Percentiles rank a stretch among this genome's conserved stretches.
phyloP scores from a whole-genome alignment of 768 basidiomycete genomes.

The Tulasnella sp. region DNA sequence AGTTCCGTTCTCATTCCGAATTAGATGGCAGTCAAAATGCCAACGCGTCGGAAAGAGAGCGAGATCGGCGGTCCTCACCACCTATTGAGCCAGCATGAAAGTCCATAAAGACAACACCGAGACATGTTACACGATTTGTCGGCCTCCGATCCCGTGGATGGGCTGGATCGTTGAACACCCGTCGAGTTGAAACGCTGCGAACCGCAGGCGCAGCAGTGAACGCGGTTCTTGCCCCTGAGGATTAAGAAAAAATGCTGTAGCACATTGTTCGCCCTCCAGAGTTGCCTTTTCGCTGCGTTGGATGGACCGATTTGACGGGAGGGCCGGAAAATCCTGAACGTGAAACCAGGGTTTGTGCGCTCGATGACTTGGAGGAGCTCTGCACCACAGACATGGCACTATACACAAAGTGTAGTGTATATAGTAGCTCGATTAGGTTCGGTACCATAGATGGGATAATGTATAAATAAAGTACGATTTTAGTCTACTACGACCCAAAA shows the following conservation, averaged over 20 bases:
- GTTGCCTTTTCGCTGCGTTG: neutral
- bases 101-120: neutral
- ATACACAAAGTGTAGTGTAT: too few relatives aligned
- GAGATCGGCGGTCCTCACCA: too few relatives aligned
- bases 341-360: too few relatives aligned
- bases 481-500: too few relatives aligned
- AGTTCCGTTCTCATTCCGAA: neutral
- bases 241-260: neutral
- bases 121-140: neutral
- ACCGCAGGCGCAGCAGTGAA: neutral
- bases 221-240: neutral
- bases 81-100: neutral
- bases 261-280: neutral
- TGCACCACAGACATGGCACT: too few relatives aligned
- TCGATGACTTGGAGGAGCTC: too few relatives aligned
- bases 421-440: too few relatives aligned
- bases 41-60: neutral
- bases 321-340: too few relatives aligned
- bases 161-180: neutral
- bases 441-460: too few relatives aligned
- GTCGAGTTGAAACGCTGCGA: neutral
- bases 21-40: neutral
- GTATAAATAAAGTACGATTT: too few relatives aligned
- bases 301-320: too few relatives aligned
- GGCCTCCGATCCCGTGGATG: neutral